Evolutionary conservation across 805 yeast species (phyloP), one percentile per base, ranked within the genome.

Genomic region (Metschnikowia colocasiae): DNA sequence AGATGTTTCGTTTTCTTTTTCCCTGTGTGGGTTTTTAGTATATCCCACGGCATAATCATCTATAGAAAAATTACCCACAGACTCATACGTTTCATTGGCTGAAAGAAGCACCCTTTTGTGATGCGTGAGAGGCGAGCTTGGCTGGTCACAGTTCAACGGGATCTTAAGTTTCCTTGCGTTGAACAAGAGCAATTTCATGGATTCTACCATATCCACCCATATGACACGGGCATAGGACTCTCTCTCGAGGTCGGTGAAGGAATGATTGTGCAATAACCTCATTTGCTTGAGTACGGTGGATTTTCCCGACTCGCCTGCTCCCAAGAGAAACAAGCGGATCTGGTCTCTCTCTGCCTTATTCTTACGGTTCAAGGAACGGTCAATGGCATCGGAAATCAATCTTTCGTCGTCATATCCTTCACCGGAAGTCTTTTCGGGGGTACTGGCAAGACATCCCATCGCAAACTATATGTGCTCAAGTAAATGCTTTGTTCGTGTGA

Each of bases 301-400:
- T 62, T 91, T 91, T 5, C 98, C 97, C 43, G 92, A 83, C 62
- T 91, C 98, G 4, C 97, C 98, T 0, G 98, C 87, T 35, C 98
- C 97, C 30, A 90, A 68, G n/a, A 92, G 71, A 33, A 92, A 66
- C 51, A 92, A 71, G 62, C 85, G 88, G 30, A 85, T 76, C 55
- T 79, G 83, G 50, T 79, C 78, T 57, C 75, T 79, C 39, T 78
- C 82, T 40, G 72, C 68, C 49, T 76, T 78, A 51, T 75, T 78
- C 32, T 54, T 78, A 52, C 73, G 67, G 51, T 73, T 76, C 46
- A 86, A 60, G 15, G 81, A 68, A 58, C 81, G 83, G 53, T 85
- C 91, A 43, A 87, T 82, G 5, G 76, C 79, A 50, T 79, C 83
- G 49, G 83, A 81, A 25, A 81, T 75, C 46, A 70, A 67, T 57